A percentile compares a stretch with the other conserved stretches of the same genome.
phyloP scores from a whole-genome alignment of 495 filamentous ascomycete species.

The Penicillium chermesinum region DNA sequence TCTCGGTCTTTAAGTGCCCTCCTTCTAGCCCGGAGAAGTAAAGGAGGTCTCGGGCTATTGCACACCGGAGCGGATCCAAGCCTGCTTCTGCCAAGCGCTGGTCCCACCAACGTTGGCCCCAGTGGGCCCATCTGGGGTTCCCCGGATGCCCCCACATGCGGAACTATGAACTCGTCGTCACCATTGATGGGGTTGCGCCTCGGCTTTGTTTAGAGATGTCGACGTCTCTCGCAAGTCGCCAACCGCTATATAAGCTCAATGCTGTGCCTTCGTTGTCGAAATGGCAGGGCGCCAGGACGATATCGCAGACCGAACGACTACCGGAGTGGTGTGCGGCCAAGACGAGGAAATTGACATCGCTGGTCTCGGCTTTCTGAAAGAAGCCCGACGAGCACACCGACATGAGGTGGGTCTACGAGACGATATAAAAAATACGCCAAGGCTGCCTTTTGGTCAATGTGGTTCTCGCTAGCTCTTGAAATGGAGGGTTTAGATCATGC shows the following conservation, averaged over 20 bases:
- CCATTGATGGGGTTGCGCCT: too few species aligned
- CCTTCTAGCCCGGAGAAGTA: not conserved
- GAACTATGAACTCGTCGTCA: too few species aligned
- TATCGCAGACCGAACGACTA: constrained; percentile 7
- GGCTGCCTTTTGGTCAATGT: constrained; percentile 34
- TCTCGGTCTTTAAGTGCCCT: not conserved
- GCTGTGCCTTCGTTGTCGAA: not conserved
- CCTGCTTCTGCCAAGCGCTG: constrained; percentile 2
- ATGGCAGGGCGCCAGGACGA: constrained; percentile 19
- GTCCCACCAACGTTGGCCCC: not conserved
- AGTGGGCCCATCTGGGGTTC: not conserved
- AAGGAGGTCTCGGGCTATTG: constrained; percentile 8
- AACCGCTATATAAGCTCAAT: too few species aligned
- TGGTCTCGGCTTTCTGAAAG: constrained; percentile 9
- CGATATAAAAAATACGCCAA: constrained; percentile 21
- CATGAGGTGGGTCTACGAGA: not conserved
- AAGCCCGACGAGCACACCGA: not conserved
- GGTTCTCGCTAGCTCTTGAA: constrained; percentile 31
- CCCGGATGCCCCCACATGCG: not conserved
- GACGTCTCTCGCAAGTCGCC: too few species aligned
- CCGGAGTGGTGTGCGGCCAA: constrained; percentile 8
- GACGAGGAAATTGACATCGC: constrained; percentile 9
- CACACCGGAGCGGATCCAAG: constrained; percentile 1
- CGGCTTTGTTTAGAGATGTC: too few species aligned
- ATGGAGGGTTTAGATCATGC: constrained; percentile 42